Base-by-base conservation (phyloP, 257 asterid species). In the Plantago major region DNA sequence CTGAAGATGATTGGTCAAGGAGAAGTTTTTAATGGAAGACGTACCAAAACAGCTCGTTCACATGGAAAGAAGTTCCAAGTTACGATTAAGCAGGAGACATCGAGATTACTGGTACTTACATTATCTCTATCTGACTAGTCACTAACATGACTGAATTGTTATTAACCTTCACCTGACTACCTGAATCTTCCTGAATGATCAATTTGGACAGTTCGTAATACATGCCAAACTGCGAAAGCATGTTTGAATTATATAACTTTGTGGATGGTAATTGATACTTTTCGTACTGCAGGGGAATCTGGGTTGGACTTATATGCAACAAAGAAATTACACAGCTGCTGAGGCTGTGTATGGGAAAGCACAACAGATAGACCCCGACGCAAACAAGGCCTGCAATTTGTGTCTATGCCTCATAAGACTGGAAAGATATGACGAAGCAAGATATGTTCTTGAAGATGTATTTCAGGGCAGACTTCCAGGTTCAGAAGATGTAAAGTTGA, bases 271-370 rank as follows among this genome's bases (percentile, higher is more conserved):
- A 38, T 40, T 63, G 37, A 26, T 46, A 33, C 3, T 22, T 49
- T 54, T 26, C 4, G 0, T 40, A 18, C 38, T 76, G 69, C 82
- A 87, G 97, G 97, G 97, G 9, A 90, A 90, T 62, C 67, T 90
- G 61, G 97, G 96, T 8, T 90, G 97, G 97, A 95, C 97, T 1
- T 90, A 90, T 59, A 90, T 90, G 96, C 96, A 90, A 72, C 85
- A 87, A 55, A 47, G 52, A 5, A 80, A 83, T 66, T 85, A 81
- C 58, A 77, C 76, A 0, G 83, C 91, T 0, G 95, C 96, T 1
- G 96, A 87, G 73, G 67, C 57, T 26, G 96, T 84, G 22, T 90
- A 90, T 59, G 65, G 74, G 10, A 87, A 87, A 67, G 87, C 96
- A 42, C 96, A 87, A 49, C 54, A 84, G 72, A 81, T 87, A 46